Evolutionary conservation across 2,329 filamentous ascomycete genomes (phyloP), one percentile per base, ranked within the genome.

Genomic region (Verticillium nonalfalfae): DNA sequence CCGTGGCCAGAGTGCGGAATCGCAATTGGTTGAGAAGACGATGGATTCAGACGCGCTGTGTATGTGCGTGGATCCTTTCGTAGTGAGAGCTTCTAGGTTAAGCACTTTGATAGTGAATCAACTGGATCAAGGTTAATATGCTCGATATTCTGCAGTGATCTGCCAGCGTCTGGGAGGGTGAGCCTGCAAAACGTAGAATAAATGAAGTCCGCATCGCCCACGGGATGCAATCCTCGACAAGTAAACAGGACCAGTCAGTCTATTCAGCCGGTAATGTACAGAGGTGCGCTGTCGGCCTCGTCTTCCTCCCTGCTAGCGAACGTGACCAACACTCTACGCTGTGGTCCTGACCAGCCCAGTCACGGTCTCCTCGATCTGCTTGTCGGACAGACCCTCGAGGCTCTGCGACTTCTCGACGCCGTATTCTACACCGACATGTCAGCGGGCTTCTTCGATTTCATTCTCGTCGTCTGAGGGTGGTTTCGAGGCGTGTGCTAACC

Each of bases 321-420:
- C 15, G 13, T 38, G 34, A 35, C 9, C 7, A n/a, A 11, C 11
- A 21, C 34, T 65, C 26, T 52, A 65, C 60, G 61, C 61, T 57
- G 36, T 61, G 50, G 58, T 56, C 77, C 82, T 82, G 57, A 86
- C 84, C 62, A 87, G 73, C 39, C 77, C 76, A 50, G 82, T 76
- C 38, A 87, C 81, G 2, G 83, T 71, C 10, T 86, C 83, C 73
- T 87, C 84, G 65, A 87, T 84, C 72, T 87, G 79, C 75, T 86
- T 85, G 68, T 86, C 84, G 59, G 80, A 78, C 58, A 87, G 73
- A 39, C 83, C 84, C 76, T 86, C 82, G 70, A 87, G 76, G 67
- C 81, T 80, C 70, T 83, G 77, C 71, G 79, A 80, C 73, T 80
- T 83, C 75, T 87, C 84, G 67, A 77, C 76, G 64, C 84, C 84